Percentiles rank a stretch among this genome's conserved stretches.
phyloP scores from a whole-genome alignment of 805 yeast species.

The Candida corydali region DNA sequence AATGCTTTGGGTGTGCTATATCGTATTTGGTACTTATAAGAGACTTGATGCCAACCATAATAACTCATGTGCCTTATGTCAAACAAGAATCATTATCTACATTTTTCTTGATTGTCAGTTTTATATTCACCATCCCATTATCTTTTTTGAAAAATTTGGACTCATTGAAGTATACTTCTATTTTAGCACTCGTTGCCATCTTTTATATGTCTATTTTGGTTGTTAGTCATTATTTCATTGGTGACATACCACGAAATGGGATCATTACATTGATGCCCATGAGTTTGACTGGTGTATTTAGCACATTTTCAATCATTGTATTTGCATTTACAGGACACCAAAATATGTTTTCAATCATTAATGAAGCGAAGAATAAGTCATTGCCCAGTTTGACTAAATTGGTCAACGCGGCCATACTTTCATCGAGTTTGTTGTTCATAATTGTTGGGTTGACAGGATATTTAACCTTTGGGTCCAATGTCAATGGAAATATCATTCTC shows the following conservation, averaged over 20 bases:
- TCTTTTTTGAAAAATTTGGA: conserved; percentile 73
- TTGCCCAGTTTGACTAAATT: conserved; percentile 37
- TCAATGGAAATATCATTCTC: conserved; percentile 73
- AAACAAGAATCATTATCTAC: conserved; percentile 31
- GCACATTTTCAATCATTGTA: conserved; percentile 82
- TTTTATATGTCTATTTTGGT: conserved; percentile 73
- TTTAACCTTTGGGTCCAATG: conserved; percentile 78
- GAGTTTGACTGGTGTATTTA: conserved; percentile 49
- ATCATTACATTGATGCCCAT: conserved; percentile 29
- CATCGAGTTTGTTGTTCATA: conserved; percentile 61
- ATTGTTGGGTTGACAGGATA: conserved; percentile 81
- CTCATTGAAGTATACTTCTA: conserved; percentile 80
- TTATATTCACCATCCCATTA: conserved; percentile 48
- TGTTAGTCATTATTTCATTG: conserved; percentile 58
- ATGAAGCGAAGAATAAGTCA: conserved; percentile 64
- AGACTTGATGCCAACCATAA: conserved; percentile 62
- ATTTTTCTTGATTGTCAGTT: conserved; percentile 58
- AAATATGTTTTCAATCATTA: conserved; percentile 85
- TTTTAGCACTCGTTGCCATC: conserved; percentile 78
- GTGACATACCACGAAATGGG: conserved; percentile 46
- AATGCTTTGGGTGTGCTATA: conserved; percentile 68
- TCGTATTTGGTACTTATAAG: conserved; percentile 69
- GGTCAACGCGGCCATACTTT: conserved; percentile 47
- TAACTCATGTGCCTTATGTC: conserved; percentile 20
- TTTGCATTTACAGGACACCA: conserved; percentile 97